Conservation (phyloP, 352 stramenopile species). For the Phytophthora podocarpi region DNA sequence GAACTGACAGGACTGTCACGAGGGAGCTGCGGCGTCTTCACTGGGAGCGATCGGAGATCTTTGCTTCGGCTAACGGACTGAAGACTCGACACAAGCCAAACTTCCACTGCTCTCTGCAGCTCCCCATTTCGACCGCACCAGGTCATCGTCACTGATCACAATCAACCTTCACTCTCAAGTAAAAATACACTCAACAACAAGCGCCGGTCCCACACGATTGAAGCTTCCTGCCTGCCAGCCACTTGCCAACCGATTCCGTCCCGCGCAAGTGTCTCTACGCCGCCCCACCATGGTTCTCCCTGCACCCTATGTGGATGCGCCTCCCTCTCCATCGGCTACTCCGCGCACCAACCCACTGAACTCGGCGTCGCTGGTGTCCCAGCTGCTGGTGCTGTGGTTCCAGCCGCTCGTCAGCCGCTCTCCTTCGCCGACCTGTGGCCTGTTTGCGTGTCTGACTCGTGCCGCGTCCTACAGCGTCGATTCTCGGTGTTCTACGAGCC, state of each 20-base stretch:
- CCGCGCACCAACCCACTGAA: constrained; percentile 21
- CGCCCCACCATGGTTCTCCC: not conserved
- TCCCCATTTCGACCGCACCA: no score
- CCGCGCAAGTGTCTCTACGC: not conserved
- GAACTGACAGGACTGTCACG: no score
- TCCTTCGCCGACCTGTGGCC: constrained; percentile 34
- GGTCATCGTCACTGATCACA: no score
- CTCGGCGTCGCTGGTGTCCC: constrained; percentile 33
- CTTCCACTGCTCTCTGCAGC: no score
- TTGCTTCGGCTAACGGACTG: no score
- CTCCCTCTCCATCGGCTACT: constrained; percentile 7
- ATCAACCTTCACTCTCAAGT: constrained; percentile 7
- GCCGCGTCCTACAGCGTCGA: constrained; percentile 1
- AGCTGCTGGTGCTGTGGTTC: constrained; percentile 33
- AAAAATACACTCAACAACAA: not conserved
- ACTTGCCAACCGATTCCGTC: constrained; percentile 7
- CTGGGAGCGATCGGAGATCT: no score
- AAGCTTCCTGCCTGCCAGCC: not conserved
- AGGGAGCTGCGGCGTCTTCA: no score
- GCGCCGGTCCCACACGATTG: not conserved
- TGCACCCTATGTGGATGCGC: constrained; percentile 23
- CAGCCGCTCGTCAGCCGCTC: constrained; percentile 33
- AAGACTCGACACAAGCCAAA: no score
- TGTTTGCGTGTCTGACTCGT: constrained; percentile 28
- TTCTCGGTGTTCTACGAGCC: constrained; percentile 24